Evolutionary conservation across 768 basidiomycete species (phyloP).

Genomic region (Ramaria rubella): DNA sequence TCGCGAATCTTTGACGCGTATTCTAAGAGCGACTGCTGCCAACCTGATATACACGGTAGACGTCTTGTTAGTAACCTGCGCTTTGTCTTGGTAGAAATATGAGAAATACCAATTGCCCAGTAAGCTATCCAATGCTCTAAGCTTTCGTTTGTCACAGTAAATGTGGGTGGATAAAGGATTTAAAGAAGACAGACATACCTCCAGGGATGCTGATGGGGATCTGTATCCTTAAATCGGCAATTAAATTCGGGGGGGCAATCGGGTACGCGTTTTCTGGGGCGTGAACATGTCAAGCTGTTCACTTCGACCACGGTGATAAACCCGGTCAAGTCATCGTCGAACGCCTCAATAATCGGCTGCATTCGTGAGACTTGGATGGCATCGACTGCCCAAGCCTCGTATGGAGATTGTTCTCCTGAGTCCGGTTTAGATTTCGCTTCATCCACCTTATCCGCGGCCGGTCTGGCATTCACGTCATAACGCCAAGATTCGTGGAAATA

Average conservation of each 20-base stretch:
- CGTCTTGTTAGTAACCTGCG: background rate
- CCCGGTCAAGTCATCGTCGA: conserved; percentile 30
- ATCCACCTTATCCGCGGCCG: background rate
- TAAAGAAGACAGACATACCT: conserved; percentile 16
- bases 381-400: conserved; percentile 23
- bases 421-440: background rate
- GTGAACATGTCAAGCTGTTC: conserved; percentile 24
- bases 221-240: no score
- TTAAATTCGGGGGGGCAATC: no score
- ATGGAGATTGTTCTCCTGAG: background rate
- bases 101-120: conserved; percentile 22
- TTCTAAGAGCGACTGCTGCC: background rate
- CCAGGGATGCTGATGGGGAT: no score
- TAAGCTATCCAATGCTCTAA: conserved; percentile 27
- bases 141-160: conserved; percentile 12
- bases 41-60: background rate
- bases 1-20: background rate
- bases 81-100: background rate
- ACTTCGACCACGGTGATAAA: conserved; percentile 28
- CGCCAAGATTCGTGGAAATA: conserved; percentile 22
- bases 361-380: conserved; percentile 18
- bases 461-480: background rate
- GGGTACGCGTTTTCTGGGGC: conserved; percentile 17
- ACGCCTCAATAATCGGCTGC: conserved; percentile 24
- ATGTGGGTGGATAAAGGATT: background rate